Percentiles rank a stretch among this genome's conserved stretches.
phyloP scores from a whole-genome alignment of 2,329 filamentous ascomycete genomes.

The Zasmidium cellare region DNA sequence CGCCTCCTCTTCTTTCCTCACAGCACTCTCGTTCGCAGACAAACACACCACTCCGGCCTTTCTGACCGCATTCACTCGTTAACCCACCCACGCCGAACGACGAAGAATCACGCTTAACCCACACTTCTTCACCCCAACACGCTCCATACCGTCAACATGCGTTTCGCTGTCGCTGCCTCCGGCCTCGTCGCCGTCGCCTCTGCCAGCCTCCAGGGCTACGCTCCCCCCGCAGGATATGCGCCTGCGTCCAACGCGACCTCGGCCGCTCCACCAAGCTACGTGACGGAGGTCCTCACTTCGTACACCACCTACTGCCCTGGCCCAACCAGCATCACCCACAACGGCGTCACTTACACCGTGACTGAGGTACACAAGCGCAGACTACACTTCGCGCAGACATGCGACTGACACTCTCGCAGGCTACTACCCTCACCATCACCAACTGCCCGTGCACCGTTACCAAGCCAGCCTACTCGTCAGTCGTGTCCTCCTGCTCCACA shows the following conservation, averaged over 20 bases:
- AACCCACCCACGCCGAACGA: not conserved
- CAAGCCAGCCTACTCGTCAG: slow-evolving; percentile 25
- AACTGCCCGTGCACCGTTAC: slow-evolving; percentile 27
- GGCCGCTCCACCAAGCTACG: slow-evolving; percentile 11
- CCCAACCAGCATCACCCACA: slow-evolving; percentile 21
- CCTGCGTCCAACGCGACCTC: slow-evolving; percentile 10
- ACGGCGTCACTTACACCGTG: slow-evolving; percentile 22
- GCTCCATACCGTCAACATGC: slow-evolving; percentile 20
- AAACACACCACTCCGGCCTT: slow-evolving; percentile 1
- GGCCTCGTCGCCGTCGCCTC: slow-evolving; percentile 20
- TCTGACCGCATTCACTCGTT: not conserved
- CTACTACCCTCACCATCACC: slow-evolving; percentile 27
- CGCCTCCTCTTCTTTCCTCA: slow-evolving; percentile 6
- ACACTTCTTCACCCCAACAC: slow-evolving; percentile 12
- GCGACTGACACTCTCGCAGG: not conserved
- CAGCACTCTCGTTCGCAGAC: slow-evolving; percentile 4
- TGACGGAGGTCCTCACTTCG: slow-evolving; percentile 23
- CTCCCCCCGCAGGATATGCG: not conserved
- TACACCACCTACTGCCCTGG: slow-evolving; percentile 23
- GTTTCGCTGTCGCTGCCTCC: slow-evolving; percentile 21
- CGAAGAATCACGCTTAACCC: slow-evolving; percentile 10
- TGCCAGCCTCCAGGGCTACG: slow-evolving; percentile 6
- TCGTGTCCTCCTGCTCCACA: slow-evolving; percentile 22
- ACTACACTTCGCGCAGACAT: not conserved
- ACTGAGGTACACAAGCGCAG: slow-evolving; percentile 10